These are phyloP conservation scores for Pueraria montana DNA, from an alignment of 306 rosid species.

Conservation along the genomic window DNA sequence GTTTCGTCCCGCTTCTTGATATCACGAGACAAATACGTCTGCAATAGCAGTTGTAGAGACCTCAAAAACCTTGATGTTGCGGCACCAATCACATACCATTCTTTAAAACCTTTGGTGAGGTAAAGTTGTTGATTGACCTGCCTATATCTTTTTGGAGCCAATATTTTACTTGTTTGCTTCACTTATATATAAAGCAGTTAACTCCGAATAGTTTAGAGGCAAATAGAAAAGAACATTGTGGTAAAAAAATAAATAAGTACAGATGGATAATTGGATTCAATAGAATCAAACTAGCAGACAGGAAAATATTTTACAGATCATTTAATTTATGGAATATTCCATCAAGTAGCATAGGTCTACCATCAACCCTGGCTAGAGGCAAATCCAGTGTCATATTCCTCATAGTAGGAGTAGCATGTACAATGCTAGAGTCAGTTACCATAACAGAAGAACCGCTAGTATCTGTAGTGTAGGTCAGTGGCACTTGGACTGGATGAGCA, in stretches of 20 bases:
- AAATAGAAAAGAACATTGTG: background rate
- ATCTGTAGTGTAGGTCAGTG: background rate
- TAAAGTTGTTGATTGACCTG: background rate
- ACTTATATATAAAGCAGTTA: background rate
- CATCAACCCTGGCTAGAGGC: background rate
- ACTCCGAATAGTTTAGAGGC: background rate
- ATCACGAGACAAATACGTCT: no score
- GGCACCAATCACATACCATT: no score
- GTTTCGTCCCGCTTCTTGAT: no score
- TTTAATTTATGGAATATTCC: background rate
- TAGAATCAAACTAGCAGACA: background rate
- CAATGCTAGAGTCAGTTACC: background rate
- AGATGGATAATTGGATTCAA: background rate
- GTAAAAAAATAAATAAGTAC: background rate
- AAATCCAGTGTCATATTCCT: slow-evolving; percentile 19
- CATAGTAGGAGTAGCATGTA: slow-evolving; percentile 27
- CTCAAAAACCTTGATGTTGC: no score
- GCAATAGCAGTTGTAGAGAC: no score
- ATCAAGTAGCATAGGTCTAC: background rate
- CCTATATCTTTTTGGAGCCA: background rate
- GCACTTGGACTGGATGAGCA: background rate
- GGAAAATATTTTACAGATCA: background rate
- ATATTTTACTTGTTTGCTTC: background rate
- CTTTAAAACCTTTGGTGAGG: no score
- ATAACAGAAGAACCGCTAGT: background rate